Evolutionary conservation across 2,329 filamentous ascomycete genomes (phyloP).

Genomic region (Microdochium paspali): DNA sequence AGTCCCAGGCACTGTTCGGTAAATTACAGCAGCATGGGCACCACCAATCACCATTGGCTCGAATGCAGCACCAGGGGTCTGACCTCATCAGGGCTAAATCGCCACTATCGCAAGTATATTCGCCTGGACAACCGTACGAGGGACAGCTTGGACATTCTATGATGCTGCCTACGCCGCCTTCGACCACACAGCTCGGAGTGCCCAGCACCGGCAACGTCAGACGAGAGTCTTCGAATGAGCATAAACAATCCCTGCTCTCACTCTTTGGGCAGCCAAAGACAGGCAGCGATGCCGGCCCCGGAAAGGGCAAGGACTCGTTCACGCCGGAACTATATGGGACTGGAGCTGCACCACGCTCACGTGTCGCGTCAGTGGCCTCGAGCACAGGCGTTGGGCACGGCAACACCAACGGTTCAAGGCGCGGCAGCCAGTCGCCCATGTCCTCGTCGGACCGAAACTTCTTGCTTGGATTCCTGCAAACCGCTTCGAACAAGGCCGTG

Average conservation of each 20-base stretch:
- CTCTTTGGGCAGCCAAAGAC: neutral
- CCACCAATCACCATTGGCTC: neutral
- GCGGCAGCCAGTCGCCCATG: conserved; percentile 18
- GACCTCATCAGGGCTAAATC: neutral
- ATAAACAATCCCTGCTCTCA: conserved; percentile 11
- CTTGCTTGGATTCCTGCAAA: conserved; percentile 48
- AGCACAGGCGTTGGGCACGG: neutral
- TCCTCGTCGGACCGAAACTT: conserved; percentile 51
- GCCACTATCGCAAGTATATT: neutral
- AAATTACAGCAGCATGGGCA: neutral
- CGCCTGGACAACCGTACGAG: neutral
- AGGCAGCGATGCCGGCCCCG: neutral
- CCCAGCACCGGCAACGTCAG: neutral
- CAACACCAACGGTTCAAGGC: conserved; percentile 5
- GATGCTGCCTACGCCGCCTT: neutral
- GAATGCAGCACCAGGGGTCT: neutral
- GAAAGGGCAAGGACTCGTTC: conserved; percentile 7
- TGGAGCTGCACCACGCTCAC: neutral
- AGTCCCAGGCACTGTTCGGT: neutral
- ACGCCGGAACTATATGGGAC: neutral
- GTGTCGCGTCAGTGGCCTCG: neutral
- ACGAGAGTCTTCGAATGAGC: neutral
- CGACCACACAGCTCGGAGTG: neutral
- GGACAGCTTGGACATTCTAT: neutral
- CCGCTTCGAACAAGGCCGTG: conserved; percentile 24